phyloP scores from a whole-genome alignment of 208 protist genomes.

The Acanthamoeba castellanii region DNA sequence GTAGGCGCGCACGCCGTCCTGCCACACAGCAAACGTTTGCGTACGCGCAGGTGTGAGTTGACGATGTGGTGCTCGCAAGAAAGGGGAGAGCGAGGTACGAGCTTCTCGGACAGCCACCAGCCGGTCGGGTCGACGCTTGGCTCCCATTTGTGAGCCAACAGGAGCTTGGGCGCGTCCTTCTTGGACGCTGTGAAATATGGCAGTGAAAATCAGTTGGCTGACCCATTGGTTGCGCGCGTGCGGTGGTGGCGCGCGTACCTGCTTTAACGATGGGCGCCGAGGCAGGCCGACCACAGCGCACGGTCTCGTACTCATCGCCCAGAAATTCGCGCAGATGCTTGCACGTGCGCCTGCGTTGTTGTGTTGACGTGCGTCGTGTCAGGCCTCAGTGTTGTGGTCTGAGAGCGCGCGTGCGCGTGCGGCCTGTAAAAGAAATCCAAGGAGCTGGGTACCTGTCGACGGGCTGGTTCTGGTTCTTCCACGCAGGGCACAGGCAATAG shows the following conservation, averaged over 20 bases:
- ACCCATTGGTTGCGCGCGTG: neutral
- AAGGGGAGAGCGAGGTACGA: conserved; percentile 7
- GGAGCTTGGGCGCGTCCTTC: conserved; percentile 53
- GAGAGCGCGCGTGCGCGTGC: too few species aligned
- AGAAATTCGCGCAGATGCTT: conserved; percentile 79
- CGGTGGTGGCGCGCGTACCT: neutral
- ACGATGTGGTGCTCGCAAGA: neutral
- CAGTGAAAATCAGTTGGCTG: neutral
- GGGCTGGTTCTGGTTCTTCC: conserved; percentile 78
- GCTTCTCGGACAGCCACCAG: conserved; percentile 85
- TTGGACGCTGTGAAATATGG: neutral
- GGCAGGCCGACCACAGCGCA: conserved; percentile 46
- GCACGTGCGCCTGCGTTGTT: conserved; percentile 74
- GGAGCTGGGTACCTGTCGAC: conserved; percentile 13
- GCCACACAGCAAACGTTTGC: neutral
- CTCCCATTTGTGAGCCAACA: conserved; percentile 78
- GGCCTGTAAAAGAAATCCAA: neutral
- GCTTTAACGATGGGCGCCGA: neutral
- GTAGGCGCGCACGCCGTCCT: conserved; percentile 86
- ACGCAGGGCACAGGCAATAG: conserved; percentile 79
- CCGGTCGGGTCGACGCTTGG: conserved; percentile 78
- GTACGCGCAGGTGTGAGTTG: neutral
- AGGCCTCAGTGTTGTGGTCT: neutral
- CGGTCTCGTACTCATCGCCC: conserved; percentile 76
- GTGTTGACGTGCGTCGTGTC: neutral